A percentile compares a stretch with the other conserved stretches of the same genome.
Evolutionary conservation across 176 grass and related monocot genomes (phyloP).

Genomic region (Cenchrus purpureus): DNA sequence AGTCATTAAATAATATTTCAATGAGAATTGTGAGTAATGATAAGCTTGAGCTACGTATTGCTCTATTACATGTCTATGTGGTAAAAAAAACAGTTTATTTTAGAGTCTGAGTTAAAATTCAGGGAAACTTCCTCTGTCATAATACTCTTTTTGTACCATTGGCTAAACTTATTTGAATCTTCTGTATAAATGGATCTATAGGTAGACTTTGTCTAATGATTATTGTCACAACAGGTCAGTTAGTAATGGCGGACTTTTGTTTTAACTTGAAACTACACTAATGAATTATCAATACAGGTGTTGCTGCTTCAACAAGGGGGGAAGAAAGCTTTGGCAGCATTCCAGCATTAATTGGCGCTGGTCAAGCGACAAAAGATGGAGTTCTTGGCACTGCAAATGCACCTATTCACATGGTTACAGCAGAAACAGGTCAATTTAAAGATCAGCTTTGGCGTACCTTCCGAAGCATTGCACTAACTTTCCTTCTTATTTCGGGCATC

Average conservation of each 20-base stretch:
- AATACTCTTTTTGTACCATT: neutral
- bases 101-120: neutral
- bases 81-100: neutral
- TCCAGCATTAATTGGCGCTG: slow-evolving; percentile 66
- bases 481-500: slow-evolving; percentile 97
- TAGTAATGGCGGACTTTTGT: neutral
- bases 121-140: neutral
- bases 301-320: slow-evolving; percentile 53
- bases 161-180: neutral
- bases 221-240: neutral
- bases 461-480: slow-evolving; percentile 89
- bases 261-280: neutral
- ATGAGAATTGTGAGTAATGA: neutral
- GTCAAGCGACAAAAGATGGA: slow-evolving; percentile 72
- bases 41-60: slow-evolving; percentile 2
- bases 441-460: slow-evolving; percentile 95
- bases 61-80: neutral
- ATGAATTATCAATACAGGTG: slow-evolving; percentile 58
- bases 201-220: slow-evolving; percentile 22
- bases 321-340: slow-evolving; percentile 61
- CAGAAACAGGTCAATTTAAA: slow-evolving; percentile 97
- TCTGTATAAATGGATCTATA: slow-evolving; percentile 17
- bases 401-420: slow-evolving; percentile 97
- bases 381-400: slow-evolving; percentile 84
- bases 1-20: neutral